These are phyloP conservation scores for Lentinula boryana DNA, from an alignment of 768 basidiomycete species.

Conservation along the genomic window DNA sequence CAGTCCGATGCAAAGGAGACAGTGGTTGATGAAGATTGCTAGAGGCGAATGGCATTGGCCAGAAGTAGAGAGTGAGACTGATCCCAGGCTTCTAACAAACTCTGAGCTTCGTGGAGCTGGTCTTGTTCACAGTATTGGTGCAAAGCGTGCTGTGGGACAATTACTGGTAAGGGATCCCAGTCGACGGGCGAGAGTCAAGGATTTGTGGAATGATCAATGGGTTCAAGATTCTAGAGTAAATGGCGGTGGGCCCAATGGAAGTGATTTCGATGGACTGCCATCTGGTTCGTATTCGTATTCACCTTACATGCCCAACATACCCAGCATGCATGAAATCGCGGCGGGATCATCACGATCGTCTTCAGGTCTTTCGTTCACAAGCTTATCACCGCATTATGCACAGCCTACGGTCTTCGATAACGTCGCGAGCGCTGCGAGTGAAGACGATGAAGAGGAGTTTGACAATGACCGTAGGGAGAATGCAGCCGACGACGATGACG, in stretches of 20 bases:
- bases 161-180: constrained; percentile 67
- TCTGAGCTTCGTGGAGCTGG: constrained; percentile 28
- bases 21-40: constrained; percentile 75
- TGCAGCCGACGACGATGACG: neutral
- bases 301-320: neutral
- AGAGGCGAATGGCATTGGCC: constrained; percentile 79
- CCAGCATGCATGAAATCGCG: neutral
- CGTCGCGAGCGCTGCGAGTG: neutral
- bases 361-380: neutral
- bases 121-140: constrained; percentile 36
- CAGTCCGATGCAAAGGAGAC: constrained; percentile 33
- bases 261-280: neutral
- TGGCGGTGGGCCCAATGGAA: neutral
- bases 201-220: constrained; percentile 58
- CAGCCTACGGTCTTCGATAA: neutral
- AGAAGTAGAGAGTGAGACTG: constrained; percentile 8
- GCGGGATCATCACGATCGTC: neutral
- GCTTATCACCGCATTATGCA: neutral
- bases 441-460: constrained; percentile 1
- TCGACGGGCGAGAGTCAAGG: constrained; percentile 53
- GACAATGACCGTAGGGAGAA: constrained; percentile 1
- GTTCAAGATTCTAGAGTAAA: neutral
- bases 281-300: neutral
- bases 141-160: constrained; percentile 48
- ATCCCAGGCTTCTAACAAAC: constrained; percentile 8